Evolutionary conservation across 768 basidiomycete species (phyloP), one percentile per base, ranked within the genome.

Genomic region (Pleurotus eryngii): DNA sequence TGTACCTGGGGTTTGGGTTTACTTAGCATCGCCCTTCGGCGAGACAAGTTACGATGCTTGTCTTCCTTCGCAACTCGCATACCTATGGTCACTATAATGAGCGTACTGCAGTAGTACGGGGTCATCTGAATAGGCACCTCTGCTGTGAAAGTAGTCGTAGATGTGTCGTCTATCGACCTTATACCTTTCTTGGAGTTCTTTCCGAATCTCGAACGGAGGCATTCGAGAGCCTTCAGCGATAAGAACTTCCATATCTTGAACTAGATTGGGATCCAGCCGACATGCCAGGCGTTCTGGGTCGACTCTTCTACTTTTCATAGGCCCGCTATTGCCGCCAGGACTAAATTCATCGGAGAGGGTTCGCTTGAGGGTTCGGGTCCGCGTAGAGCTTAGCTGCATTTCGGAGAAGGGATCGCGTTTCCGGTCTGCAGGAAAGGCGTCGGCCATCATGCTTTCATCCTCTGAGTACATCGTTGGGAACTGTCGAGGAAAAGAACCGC

Each of bases 101-200:
- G 39, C 37, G 42, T 18, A 40, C 12, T 22, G 30, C 30, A 35
- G 15, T 18, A 24, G 9, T 40, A 18, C 18, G 22, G 9, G 18
- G 12, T 7, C 69, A 55, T 75, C 12, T 3, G 43, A n/a, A 7
- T 42, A 46, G 38, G 39, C 49, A 74, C 78, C 79, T 74, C 76
- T 70, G n/a, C 78, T 79, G 69, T 89, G 88, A 70, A 87, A 89
- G 68, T 89, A 89, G 69, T 90, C 88, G 65, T 90, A 90, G 60
- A 90, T 83, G 62, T 88, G 87, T 61, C 88, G 74, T 61, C 88
- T 76, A 67, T 90, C 87, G 57, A 88, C 84, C 58, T 74, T 76
- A 67, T 87, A 87, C 46, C 84, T 81, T 65, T 84, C 80, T 69
- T 90, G 88, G 35, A 90, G 81, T 59, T 83, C 85, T 60, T 85